These are phyloP conservation scores for Aspergillus wentii DNA, from an alignment of 495 filamentous ascomycete genomes.

Conservation along the genomic window DNA sequence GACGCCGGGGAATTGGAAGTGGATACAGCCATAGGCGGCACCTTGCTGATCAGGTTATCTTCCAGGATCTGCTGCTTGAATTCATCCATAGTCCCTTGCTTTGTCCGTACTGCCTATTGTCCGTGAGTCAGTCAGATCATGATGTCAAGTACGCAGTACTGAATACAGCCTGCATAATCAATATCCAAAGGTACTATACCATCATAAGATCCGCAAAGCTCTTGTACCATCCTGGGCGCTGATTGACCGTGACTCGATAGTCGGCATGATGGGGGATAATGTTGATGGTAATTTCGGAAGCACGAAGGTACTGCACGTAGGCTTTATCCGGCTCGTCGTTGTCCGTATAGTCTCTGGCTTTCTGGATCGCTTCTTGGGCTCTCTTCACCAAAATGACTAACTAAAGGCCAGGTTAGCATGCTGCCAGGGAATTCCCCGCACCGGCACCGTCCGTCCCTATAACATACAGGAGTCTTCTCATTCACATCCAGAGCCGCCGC, in stretches of 20 bases:
- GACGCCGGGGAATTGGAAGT: conserved; percentile 10
- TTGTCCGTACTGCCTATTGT: conserved; percentile 34
- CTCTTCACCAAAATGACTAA: conserved; percentile 27
- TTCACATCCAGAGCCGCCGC: conserved; percentile 36
- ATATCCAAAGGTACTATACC: conserved; percentile 23
- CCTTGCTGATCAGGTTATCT: conserved; percentile 32
- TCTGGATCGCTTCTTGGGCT: conserved; percentile 32
- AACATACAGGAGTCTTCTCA: conserved; percentile 38
- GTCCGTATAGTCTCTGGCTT: conserved; percentile 29
- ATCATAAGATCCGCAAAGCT: conserved; percentile 40
- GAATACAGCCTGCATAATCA: no score
- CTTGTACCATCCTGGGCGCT: conserved; percentile 33
- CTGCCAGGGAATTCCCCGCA: background rate
- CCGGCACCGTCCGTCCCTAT: background rate
- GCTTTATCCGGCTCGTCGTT: conserved; percentile 56
- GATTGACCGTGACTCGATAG: conserved; percentile 36
- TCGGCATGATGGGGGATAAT: conserved; percentile 69
- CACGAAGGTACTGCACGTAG: conserved; percentile 74
- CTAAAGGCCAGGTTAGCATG: conserved; percentile 22
- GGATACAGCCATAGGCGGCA: conserved; percentile 21
- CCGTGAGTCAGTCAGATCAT: conserved; percentile 6
- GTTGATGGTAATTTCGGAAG: conserved; percentile 70
- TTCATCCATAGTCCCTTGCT: conserved; percentile 42
- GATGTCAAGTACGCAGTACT: no score
- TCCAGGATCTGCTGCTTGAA: conserved; percentile 43